Base-by-base conservation (phyloP, 768 basidiomycete genomes). In the Pisolithus microcarpus region DNA sequence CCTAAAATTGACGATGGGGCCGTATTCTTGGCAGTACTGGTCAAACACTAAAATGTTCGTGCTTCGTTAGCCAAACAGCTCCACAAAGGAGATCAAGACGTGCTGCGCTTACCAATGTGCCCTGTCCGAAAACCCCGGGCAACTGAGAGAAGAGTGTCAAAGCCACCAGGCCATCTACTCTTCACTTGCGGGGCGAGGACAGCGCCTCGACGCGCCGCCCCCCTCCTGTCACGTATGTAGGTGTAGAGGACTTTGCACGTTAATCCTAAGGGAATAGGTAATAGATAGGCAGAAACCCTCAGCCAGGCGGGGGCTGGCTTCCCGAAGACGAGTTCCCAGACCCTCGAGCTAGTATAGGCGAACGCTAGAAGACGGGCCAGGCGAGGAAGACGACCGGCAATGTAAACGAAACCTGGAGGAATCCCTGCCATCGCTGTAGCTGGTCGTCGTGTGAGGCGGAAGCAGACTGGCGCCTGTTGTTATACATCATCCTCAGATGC, bases 191-290 rank as follows among this genome's bases (percentile, higher is more conserved):
- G 73, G 4, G 73, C 61, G 10, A 68, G 44, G 10, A 65, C 52
- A 21, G 23, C 7, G 21, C 39, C 47, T 26, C 50, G 52, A 15
- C n/a, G 21, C 7, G 38, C 42, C 7, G 37, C 59, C 24, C 52
- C 70, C 65, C 23, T 54, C n/a, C 58, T 68, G 4, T 60, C 11
- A 0, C 76, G 67, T 0, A 82, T 79, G 16, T 62, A 54, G 38
- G 84, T 69, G 52, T 80, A 84, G 47, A 75, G 19, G 23, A 57
- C 51, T 18, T 46, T 55, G 10, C 49, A 51, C 2, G 57, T 40
- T 3, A 68, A 43, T 24, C 51, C 57, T 8, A 59, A 23, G 3
- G 64, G 59, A 7, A 70, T 60, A 2, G 68, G 64, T 4, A 56
- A 38, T 13, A 64, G 15, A 21, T 26, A 65, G 28, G 58, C 49